phyloP scores from a whole-genome alignment of 768 basidiomycete genomes.

The Naganishia vaughanmartiniae region DNA sequence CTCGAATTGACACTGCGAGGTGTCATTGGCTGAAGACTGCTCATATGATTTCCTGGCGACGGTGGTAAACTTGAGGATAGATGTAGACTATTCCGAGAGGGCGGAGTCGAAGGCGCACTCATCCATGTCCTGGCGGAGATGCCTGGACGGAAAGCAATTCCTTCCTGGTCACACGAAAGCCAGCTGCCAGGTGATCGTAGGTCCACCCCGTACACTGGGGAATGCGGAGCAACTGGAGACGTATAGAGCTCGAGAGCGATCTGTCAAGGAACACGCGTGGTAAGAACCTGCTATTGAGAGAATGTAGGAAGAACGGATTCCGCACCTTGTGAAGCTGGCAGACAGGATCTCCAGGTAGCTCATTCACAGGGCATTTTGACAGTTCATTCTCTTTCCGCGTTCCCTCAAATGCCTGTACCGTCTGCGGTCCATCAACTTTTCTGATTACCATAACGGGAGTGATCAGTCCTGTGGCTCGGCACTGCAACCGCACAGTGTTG shows the following conservation, averaged over 20 bases:
- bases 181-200: constrained; percentile 38
- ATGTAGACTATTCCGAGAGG: constrained; percentile 22
- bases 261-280: background rate
- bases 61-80: constrained; percentile 33
- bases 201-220: constrained; percentile 29
- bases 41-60: constrained; percentile 40
- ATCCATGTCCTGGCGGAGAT: constrained; percentile 36
- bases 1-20: constrained; percentile 34
- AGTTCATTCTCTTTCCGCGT: constrained; percentile 59
- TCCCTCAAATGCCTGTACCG: constrained; percentile 85
- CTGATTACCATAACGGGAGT: constrained; percentile 91
- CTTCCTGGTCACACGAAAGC: constrained; percentile 43
- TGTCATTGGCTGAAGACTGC: constrained; percentile 44
- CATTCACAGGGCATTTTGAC: constrained; percentile 60
- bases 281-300: background rate
- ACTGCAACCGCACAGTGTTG: constrained; percentile 90
- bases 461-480: constrained; percentile 86
- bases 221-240: constrained; percentile 28
- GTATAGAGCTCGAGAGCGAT: constrained; percentile 46
- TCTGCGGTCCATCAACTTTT: constrained; percentile 85
- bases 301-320: too few relatives aligned
- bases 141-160: constrained; percentile 34
- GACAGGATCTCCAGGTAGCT: constrained; percentile 88
- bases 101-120: constrained; percentile 23
- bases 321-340: constrained; percentile 88